Base-by-base conservation (phyloP, 768 basidiomycete genomes). In the Tylopilus balloui region DNA sequence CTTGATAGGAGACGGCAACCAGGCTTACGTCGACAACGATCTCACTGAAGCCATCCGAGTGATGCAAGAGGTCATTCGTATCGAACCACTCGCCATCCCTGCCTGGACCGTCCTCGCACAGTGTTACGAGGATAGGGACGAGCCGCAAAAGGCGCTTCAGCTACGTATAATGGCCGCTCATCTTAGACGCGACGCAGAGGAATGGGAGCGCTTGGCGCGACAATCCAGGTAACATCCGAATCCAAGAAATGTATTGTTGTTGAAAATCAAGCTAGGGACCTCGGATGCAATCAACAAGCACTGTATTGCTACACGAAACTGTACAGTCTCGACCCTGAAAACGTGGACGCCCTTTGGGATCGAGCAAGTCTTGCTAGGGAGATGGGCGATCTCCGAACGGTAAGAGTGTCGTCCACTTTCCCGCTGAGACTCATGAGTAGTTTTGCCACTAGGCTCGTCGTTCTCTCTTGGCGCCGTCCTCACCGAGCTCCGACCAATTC, bases 41-140 rank as follows among this genome's bases (percentile, higher is more conserved):
- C 69, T 83, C 9, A 68, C 74, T 3, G 77, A 85, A 56, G 85
- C 92, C 1, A 82, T 92, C 29, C 78, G 81, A 17, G 77, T 85
- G 21, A 88, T 93, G 80, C 84, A 86, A 62, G 92, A 98, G 62
- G 89, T 96, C 55, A 92, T 99, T 46, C 81, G 91, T 9, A 90
- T 93, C 48, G 95, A 99, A 63, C 92, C 94, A 2, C 80, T 88
- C 15, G 87, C 92, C 2, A 73, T 78, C 0, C 70, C 80, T 2
- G 88, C 92, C 1, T 99, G 94, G 94, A 80, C 83, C 8, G 89
- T 92, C 27, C 50, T 51, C 4, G 50, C 53, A 25, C 54, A 55
- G 31, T 55, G 54, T 27, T 55, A 55, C 23, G 54, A 55, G 34
- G 54, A 55, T 31, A 49, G 50, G 39, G 24, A 43, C 9, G 54